phyloP scores from a whole-genome alignment of 257 asterid species.

The Solanum boliviense region DNA sequence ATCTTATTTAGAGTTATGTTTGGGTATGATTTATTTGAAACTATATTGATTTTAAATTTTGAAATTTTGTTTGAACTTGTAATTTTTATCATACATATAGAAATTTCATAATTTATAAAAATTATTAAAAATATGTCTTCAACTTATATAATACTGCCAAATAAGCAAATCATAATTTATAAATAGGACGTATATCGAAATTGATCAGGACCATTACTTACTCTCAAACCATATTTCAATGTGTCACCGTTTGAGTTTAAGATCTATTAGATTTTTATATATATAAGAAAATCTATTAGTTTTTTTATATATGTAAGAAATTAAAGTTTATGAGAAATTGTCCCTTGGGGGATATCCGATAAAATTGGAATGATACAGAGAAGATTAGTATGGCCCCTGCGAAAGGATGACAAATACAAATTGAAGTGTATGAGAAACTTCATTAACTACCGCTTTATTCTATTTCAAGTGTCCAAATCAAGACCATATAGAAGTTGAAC shows the following conservation, averaged over 20 bases:
- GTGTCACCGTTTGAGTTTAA: too few relatives aligned
- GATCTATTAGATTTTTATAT: too few relatives aligned
- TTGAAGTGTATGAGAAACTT: background rate
- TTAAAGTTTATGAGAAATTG: background rate
- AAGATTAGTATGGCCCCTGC: constrained; percentile 27
- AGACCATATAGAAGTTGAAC: background rate
- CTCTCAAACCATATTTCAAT: background rate
- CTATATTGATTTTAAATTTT: background rate
- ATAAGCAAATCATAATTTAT: too few relatives aligned
- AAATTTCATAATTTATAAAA: too few relatives aligned
- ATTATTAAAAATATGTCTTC: background rate
- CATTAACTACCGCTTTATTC: background rate
- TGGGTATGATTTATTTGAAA: background rate
- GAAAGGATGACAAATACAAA: constrained; percentile 35
- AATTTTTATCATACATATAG: too few relatives aligned
- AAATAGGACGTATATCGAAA: too few relatives aligned
- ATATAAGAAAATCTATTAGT: too few relatives aligned
- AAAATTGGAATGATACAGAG: constrained; percentile 27
- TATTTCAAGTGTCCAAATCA: background rate
- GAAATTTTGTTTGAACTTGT: accelerated
- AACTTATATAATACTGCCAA: background rate
- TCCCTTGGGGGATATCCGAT: constrained; percentile 29
- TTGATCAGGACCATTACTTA: background rate
- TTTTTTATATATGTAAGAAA: background rate
- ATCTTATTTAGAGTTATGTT: background rate